Percentiles rank a stretch among this genome's conserved stretches.
phyloP scores from a whole-genome alignment of 352 stramenopile species.

The Aphanomyces invadans region DNA sequence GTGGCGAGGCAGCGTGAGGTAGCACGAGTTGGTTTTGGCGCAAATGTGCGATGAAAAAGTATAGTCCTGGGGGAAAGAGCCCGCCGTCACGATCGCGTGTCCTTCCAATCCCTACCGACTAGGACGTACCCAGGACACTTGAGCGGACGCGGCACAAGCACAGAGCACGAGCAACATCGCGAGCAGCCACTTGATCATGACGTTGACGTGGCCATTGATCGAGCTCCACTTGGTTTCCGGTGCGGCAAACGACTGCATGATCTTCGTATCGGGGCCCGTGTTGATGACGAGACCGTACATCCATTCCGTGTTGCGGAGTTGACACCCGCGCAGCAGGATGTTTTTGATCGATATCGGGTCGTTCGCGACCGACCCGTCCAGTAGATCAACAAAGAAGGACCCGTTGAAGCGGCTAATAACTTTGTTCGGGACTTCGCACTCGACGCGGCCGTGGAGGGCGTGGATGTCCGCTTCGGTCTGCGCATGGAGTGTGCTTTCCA shows the following conservation, averaged over 20 bases:
- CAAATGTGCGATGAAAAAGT: conserved; percentile 30
- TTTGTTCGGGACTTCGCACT: conserved; percentile 73
- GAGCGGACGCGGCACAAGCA: conserved; percentile 41
- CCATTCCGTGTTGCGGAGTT: conserved; percentile 84
- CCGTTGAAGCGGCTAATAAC: conserved; percentile 73
- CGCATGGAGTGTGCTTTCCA: conserved; percentile 46
- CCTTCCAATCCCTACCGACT: background rate
- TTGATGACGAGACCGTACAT: conserved; percentile 86
- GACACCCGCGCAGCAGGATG: conserved; percentile 77
- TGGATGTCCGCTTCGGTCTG: conserved; percentile 29
- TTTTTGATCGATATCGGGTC: conserved; percentile 71
- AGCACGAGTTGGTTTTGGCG: background rate
- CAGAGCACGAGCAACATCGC: conserved; percentile 52
- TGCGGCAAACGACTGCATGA: conserved; percentile 60
- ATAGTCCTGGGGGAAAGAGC: conserved; percentile 36
- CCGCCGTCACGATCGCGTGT: too few species aligned
- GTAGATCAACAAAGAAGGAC: conserved; percentile 41
- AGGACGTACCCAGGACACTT: conserved; percentile 42
- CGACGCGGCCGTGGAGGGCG: conserved; percentile 41
- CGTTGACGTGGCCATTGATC: conserved; percentile 73
- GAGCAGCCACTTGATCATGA: conserved; percentile 74
- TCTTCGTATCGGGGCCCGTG: conserved; percentile 75
- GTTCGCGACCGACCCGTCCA: conserved; percentile 31
- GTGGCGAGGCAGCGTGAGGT: background rate
- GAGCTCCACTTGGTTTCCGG: conserved; percentile 68